Conservation (phyloP, 164 flowering plant genomes). For the Buxus sempervirens region DNA sequence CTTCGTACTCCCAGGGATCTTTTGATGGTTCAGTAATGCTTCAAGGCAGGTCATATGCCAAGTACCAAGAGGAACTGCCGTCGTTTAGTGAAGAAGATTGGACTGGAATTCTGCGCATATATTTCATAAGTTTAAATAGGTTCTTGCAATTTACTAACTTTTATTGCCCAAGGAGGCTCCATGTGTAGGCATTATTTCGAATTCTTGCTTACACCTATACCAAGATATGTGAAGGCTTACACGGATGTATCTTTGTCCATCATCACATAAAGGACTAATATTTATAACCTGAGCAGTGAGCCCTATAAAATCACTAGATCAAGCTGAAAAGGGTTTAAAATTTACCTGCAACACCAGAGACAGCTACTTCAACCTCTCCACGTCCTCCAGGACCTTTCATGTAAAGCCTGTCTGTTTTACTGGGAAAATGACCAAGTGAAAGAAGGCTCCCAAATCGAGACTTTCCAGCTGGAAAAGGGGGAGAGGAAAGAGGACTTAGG, state of each 20-base stretch:
- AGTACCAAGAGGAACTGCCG: no score
- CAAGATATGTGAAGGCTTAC: background rate
- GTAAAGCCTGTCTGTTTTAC: constrained; percentile 78
- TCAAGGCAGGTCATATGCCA: no score
- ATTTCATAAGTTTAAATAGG: no score
- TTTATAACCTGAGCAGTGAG: background rate
- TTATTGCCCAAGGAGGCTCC: background rate
- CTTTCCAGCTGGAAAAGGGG: constrained; percentile 62
- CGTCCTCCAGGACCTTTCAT: constrained; percentile 99
- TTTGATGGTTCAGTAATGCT: no score
- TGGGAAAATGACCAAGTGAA: constrained; percentile 54
- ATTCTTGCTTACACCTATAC: background rate
- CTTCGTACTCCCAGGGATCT: no score
- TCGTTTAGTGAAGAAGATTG: no score
- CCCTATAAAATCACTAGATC: background rate
- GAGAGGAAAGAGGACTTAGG: constrained; percentile 9
- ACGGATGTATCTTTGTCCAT: background rate
- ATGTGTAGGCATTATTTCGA: background rate
- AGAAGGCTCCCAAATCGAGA: constrained; percentile 86
- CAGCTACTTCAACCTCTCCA: constrained; percentile 99
- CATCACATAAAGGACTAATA: background rate
- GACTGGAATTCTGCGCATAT: no score
- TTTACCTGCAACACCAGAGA: constrained; percentile 84
- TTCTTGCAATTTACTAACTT: no score
- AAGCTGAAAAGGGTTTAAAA: background rate